Evolutionary conservation across 345 rosid genomes (phyloP).

Genomic region (Citrus cavaleriei): DNA sequence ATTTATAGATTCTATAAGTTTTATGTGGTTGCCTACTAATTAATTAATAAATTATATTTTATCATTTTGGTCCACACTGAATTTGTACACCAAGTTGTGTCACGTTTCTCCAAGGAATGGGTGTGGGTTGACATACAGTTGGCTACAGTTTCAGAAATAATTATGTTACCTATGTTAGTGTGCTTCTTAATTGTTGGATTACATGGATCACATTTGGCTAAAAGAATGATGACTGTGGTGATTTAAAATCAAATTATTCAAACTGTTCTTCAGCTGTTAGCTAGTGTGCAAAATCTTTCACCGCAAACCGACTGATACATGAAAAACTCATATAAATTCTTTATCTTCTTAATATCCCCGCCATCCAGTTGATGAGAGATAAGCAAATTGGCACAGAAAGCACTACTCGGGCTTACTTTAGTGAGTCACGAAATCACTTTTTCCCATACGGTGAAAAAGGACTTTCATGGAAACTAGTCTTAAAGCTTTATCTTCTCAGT

Average conservation of each 20-base stretch:
- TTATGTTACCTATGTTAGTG: neutral
- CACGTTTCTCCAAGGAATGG: neutral
- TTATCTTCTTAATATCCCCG: neutral
- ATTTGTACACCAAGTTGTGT: neutral
- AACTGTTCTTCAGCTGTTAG: neutral
- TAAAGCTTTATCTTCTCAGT: neutral
- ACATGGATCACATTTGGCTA: neutral
- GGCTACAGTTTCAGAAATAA: neutral
- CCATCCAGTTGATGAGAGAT: neutral
- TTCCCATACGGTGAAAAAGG: neutral
- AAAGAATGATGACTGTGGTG: neutral
- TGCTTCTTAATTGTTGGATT: neutral
- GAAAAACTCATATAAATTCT: neutral
- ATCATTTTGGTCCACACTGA: constrained; percentile 4
- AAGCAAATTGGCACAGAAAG: neutral
- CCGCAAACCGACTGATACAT: neutral
- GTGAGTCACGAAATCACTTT: neutral
- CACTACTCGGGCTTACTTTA: neutral
- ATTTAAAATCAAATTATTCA: too few relatives aligned
- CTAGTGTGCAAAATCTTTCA: neutral
- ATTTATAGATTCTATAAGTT: neutral
- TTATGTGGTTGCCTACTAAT: neutral
- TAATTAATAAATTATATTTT: neutral
- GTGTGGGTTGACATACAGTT: neutral
- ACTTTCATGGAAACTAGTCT: neutral